Evolutionary conservation across 345 rosid genomes (phyloP).

Genomic region (Euphorbia lathyris): DNA sequence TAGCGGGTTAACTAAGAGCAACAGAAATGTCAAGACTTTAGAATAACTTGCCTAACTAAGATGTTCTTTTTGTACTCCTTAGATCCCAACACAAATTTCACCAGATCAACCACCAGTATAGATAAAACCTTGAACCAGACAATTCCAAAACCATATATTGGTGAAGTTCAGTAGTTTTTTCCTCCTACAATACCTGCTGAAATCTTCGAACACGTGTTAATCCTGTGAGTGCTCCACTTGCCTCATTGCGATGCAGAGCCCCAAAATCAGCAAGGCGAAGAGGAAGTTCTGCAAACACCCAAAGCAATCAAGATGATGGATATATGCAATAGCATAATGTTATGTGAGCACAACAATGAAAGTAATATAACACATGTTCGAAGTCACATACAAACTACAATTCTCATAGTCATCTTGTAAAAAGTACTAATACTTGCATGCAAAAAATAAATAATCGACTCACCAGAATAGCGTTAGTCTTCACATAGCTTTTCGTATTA

Average conservation of each 20-base stretch:
- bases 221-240: slow-evolving; percentile 96
- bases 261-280: slow-evolving; percentile 95
- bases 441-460: neutral
- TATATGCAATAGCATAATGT: neutral
- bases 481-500: neutral
- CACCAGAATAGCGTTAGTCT: neutral
- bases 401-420: neutral
- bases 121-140: neutral
- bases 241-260: slow-evolving; percentile 92
- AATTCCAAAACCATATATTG: neutral
- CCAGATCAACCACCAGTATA: neutral
- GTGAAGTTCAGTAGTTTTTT: slow-evolving; percentile 1
- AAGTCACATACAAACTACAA: neutral
- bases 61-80: neutral
- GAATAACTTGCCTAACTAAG: neutral
- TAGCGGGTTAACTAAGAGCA: neutral
- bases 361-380: neutral
- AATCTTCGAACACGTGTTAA: slow-evolving; percentile 95
- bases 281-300: slow-evolving; percentile 63
- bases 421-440: neutral
- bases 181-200: slow-evolving; percentile 72
- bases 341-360: neutral
- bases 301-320: neutral
- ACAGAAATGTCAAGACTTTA: neutral
- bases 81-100: neutral